These are phyloP conservation scores for Rhododendron williamsianum DNA, from an alignment of 148 eudicot species.

Conservation along the genomic window DNA sequence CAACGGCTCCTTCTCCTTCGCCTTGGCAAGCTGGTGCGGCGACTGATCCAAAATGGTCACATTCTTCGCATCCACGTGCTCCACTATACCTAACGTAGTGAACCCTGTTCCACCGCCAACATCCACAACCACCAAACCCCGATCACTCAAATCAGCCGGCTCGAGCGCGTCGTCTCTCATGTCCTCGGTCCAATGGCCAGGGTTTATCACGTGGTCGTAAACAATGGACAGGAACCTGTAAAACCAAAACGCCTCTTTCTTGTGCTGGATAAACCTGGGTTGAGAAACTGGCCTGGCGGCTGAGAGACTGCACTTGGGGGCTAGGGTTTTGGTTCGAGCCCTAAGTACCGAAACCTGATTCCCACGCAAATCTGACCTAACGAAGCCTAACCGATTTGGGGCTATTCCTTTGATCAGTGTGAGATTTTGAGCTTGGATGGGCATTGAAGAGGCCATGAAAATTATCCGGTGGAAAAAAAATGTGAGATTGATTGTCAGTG, in stretches of 20 bases:
- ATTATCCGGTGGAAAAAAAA: not conserved
- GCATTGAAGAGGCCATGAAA: constrained; percentile 60
- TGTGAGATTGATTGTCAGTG: not conserved
- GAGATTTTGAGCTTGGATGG: constrained; percentile 43
- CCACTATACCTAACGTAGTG: constrained; percentile 70
- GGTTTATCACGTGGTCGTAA: constrained; percentile 71
- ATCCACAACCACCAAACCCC: constrained; percentile 61
- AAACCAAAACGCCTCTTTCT: constrained; percentile 88
- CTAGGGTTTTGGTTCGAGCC: constrained; percentile 25
- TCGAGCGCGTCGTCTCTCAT: constrained; percentile 92
- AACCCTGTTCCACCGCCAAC: constrained; percentile 95
- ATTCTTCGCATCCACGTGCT: constrained; percentile 86
- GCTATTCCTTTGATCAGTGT: constrained; percentile 6
- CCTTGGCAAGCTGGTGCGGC: constrained; percentile 91
- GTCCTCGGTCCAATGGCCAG: constrained; percentile 87
- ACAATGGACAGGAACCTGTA: constrained; percentile 75
- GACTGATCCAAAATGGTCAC: constrained; percentile 89
- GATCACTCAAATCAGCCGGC: constrained; percentile 63
- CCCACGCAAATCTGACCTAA: constrained; percentile 41
- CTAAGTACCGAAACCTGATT: constrained; percentile 18
- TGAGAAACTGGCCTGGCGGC: constrained; percentile 80
- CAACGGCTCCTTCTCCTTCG: constrained; percentile 67
- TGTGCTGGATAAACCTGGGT: constrained; percentile 88
- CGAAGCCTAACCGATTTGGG: constrained; percentile 33
- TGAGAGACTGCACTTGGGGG: constrained; percentile 58